Evolutionary conservation across 106 monocot genomes (phyloP).

Genomic region (Dactylorhiza incarnata): DNA sequence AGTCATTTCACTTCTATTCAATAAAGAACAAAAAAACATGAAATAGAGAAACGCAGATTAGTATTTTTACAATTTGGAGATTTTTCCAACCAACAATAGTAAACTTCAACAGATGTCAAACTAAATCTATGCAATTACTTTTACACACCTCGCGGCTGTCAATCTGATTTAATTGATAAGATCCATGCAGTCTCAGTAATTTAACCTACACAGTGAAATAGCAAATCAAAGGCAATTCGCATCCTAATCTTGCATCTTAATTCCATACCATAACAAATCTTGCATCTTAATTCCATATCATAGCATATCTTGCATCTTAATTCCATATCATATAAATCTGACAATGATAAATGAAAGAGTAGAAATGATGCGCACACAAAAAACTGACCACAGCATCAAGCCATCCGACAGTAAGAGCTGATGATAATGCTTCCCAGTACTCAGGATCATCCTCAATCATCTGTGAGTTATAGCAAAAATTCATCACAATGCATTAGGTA

Average conservation of each 20-base stretch:
- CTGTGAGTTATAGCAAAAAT: conserved; percentile 20
- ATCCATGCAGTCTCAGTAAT: conserved; percentile 86
- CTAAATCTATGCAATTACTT: not conserved
- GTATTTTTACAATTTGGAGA: not conserved
- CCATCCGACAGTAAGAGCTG: conserved; percentile 88
- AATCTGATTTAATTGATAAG: conserved; percentile 86
- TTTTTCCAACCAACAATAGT: not conserved
- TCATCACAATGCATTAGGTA: not conserved
- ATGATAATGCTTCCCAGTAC: conserved; percentile 85
- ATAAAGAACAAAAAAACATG: not conserved
- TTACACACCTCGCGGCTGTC: conserved; percentile 77
- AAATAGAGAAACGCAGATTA: not conserved
- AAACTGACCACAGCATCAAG: conserved; percentile 80
- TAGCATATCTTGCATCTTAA: not conserved
- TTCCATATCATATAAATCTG: not conserved
- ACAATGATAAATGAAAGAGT: too few species aligned
- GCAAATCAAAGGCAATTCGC: not conserved
- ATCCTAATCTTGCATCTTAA: not conserved
- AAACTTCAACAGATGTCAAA: not conserved
- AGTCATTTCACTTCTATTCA: not conserved
- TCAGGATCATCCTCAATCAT: conserved; percentile 82
- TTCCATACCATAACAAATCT: not conserved
- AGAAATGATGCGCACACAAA: not conserved
- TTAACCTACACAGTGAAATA: conserved; percentile 52
- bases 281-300: not conserved